Evolutionary conservation across 2,329 filamentous ascomycete genomes (phyloP), one percentile per base, ranked within the genome.

Genomic region (Ophiostoma montium): DNA sequence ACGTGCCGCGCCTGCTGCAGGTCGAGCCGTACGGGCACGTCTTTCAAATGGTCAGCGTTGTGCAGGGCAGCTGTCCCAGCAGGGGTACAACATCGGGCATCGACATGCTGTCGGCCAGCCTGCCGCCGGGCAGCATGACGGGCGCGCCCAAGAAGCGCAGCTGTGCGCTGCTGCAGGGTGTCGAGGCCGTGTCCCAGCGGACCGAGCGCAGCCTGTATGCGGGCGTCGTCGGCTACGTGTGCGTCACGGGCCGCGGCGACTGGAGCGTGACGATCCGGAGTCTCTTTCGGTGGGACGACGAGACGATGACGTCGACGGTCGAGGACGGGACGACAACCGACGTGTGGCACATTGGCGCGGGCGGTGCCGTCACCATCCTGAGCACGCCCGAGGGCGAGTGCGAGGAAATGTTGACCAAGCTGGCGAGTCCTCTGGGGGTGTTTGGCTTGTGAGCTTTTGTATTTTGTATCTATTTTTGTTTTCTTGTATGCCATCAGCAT

Each of bases 61-160:
- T 96, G 41, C 80, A 89, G 60, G 89, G 86, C 0, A 15, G 3
- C 19, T 27, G 23, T 27, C 3, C 19, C 19, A 19, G 11, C 21
- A 67, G n/a, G 7, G 9, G 10, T 38, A 27, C 13, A 32, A 32
- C 6, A 36, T 78, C 78, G 0, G 86, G 84, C 1, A 69, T 92
- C 33, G 82, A 90, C 52, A 82, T 90, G 4, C 75, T 96, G 0
- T 77, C 83, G 0, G 74, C 80, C 7, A 84, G 81, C 44, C 71
- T 96, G 1, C 90, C 92, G 0, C 88, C 92, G 0, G 90, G 92
- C 0, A 90, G 84, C 58, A 96, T 96, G 92, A 96, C 90, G 2
- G 92, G 92, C 7, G 90, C 90, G 1, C 92, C 90, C 0, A 96
- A 96, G 70, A 89, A 90, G 65, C 76, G 90, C 44, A 90, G 84